Evolutionary conservation across 192 early-diverging fungal genomes (phyloP), one percentile per base, ranked within the genome.

Genomic region (Entomortierella lignicola): DNA sequence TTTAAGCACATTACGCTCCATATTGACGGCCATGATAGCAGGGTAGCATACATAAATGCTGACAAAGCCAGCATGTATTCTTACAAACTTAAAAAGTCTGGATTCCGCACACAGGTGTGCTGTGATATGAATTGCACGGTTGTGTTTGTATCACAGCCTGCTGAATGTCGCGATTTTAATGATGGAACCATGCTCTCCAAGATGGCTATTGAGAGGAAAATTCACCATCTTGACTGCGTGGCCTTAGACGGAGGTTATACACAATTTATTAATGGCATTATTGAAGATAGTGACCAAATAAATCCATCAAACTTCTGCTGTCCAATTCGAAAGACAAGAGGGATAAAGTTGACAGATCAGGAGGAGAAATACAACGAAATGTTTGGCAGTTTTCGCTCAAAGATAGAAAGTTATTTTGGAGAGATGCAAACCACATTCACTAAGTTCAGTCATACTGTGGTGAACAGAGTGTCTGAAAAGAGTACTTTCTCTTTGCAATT

Each of bases 311-410:
- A 66, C 56, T 75, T 75, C 31, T 56, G 53, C 42, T 51, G 52
- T 44, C 72, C 72, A 2, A 60, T 66, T 30, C 39, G 72, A 23
- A 75, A 75, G 56, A 32, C 26, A 4, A 66, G 41, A 58, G 71
- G 55, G 23, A 25, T 53, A 10, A 42, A 60, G 42, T 57, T 75
- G 55, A 61, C 63, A 60, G 41, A 55, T 17, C 60, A 57, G 37
- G 72, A 75, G 41, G 42, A 32, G 10, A 30, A 30, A 1, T 75
- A 75, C 42, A 66, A 75, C 21, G 55, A 23, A 17, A 41, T 39
- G 20, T 67, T 75, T 43, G 72, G 72, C 21, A 65, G 63, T 31
- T 75, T 75, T 55, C 72, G 72, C 20, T 75, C 72, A 25, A 30
- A 53, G 55, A 51, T 75, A 31, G 63, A 75, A 52, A 60, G 54